Percentiles rank a stretch among this genome's conserved stretches.
These are phyloP conservation scores for Cladosporium oxysporum DNA, from an alignment of 2,329 filamentous ascomycete genomes.

Conservation along the genomic window DNA sequence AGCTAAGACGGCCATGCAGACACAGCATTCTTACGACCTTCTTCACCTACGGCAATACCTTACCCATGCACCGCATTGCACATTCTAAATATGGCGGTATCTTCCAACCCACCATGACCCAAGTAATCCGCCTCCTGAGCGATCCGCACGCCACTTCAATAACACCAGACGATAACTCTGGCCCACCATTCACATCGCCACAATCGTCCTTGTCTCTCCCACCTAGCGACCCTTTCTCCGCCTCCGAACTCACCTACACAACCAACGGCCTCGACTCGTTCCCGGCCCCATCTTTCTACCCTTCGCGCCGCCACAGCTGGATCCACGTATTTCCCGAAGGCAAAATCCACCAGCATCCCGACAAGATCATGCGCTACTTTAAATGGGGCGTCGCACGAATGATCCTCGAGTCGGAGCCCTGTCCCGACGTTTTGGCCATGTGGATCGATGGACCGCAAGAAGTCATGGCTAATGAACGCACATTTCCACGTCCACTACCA, in stretches of 20 bases:
- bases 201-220: slow-evolving; percentile 20
- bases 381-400: slow-evolving; percentile 94
- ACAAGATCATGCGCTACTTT: slow-evolving; percentile 87
- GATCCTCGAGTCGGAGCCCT: slow-evolving; percentile 84
- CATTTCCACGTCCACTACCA: slow-evolving; percentile 78
- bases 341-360: slow-evolving; percentile 83
- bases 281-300: slow-evolving; percentile 70
- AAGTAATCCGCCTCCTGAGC: slow-evolving; percentile 83
- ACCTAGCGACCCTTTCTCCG: slow-evolving; percentile 58
- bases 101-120: slow-evolving; percentile 84
- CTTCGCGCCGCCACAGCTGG: slow-evolving; percentile 74
- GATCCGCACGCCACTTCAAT: slow-evolving; percentile 35
- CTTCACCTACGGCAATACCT: slow-evolving; percentile 85
- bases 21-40: slow-evolving; percentile 69
- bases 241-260: slow-evolving; percentile 58
- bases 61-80: slow-evolving; percentile 80
- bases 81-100: slow-evolving; percentile 81
- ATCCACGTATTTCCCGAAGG: slow-evolving; percentile 96
- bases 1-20: neutral
- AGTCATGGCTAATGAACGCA: slow-evolving; percentile 82
- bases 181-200: slow-evolving; percentile 21
- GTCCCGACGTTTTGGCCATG: slow-evolving; percentile 87
- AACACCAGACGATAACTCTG: neutral
- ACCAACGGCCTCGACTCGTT: slow-evolving; percentile 69
- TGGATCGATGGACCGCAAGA: slow-evolving; percentile 89